phyloP scores from a whole-genome alignment of 2,329 filamentous ascomycete genomes.

The Ceratocystiopsis brevicomis region DNA sequence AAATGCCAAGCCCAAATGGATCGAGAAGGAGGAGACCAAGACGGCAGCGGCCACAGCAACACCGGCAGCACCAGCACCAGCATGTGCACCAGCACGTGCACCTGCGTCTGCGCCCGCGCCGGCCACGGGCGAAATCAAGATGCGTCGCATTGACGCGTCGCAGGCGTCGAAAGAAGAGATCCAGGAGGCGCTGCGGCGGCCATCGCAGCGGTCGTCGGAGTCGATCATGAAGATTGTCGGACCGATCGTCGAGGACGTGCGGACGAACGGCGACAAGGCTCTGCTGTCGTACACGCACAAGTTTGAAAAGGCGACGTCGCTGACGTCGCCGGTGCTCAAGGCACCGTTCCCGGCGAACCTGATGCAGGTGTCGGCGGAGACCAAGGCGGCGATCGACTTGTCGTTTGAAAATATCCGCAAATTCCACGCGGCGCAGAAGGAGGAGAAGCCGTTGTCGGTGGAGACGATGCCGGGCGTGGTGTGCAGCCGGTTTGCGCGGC shows the following conservation, averaged over 20 bases:
- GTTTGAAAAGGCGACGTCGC: constrained; percentile 86
- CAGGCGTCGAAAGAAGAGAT: constrained; percentile 47
- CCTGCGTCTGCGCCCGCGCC: constrained; percentile 12
- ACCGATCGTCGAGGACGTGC: constrained; percentile 81
- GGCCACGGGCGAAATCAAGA: constrained; percentile 43
- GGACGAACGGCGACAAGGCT: constrained; percentile 65
- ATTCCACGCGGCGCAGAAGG: constrained; percentile 84
- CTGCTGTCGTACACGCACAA: constrained; percentile 90
- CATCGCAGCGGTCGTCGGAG: constrained; percentile 88
- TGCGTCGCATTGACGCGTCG: constrained; percentile 59
- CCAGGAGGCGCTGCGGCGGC: constrained; percentile 58
- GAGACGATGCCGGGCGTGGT: constrained; percentile 97
- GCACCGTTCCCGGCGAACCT: constrained; percentile 72
- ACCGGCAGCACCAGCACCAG: neutral
- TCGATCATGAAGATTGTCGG: constrained; percentile 78
- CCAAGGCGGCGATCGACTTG: constrained; percentile 76
- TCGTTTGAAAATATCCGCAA: constrained; percentile 88
- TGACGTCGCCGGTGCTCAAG: constrained; percentile 73
- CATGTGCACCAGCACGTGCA: constrained; percentile 13
- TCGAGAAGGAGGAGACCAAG: constrained; percentile 44
- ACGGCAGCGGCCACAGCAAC: constrained; percentile 4
- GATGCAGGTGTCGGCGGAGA: constrained; percentile 72
- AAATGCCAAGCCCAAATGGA: constrained; percentile 87
- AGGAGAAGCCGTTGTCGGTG: constrained; percentile 62
- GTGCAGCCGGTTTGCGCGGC: constrained; percentile 78